Percentiles rank a stretch among this genome's conserved stretches.
Conservation (phyloP, 1,284 basidiomycete species). For the Trichosporon sp. region DNA sequence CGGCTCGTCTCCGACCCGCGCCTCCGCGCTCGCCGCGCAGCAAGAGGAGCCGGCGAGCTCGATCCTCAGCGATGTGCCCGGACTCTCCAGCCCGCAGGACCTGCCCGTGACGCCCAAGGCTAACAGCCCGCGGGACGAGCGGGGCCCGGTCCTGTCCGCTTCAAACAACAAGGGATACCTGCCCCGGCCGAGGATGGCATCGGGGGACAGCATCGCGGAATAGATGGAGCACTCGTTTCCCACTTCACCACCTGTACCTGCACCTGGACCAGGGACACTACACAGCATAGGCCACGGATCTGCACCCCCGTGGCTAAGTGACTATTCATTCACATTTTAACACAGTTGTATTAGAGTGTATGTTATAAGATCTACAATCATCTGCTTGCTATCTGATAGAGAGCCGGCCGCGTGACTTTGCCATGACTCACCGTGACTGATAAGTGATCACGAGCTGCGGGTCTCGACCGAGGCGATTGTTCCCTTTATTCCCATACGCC, state of each 20-base stretch:
- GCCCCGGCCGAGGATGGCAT: neutral
- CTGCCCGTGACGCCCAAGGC: conserved; percentile 14
- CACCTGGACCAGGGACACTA: conserved; percentile 5
- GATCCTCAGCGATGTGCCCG: conserved; percentile 11
- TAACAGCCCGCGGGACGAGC: conserved; percentile 7
- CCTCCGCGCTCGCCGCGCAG: conserved; percentile 1
- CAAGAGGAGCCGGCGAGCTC: neutral
- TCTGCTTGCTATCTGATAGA: neutral
- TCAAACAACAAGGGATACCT: neutral
- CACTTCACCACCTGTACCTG: neutral
- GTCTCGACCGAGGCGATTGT: neutral
- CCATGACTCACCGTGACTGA: neutral
- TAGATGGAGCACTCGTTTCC: neutral
- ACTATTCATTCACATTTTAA: neutral
- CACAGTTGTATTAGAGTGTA: conserved; percentile 18
- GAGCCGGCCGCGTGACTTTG: neutral
- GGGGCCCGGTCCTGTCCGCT: neutral
- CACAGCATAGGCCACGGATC: neutral
- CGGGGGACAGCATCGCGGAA: neutral
- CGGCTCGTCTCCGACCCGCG: neutral
- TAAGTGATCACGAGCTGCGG: neutral
- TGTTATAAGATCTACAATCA: conserved; percentile 7
- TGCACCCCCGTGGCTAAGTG: conserved; percentile 1
- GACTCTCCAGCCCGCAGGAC: conserved; percentile 3
- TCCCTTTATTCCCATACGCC: neutral